A percentile compares a stretch with the other conserved stretches of the same genome.
phyloP scores from a whole-genome alignment of 2,329 filamentous ascomycete species.

The Fusarium sp. region DNA sequence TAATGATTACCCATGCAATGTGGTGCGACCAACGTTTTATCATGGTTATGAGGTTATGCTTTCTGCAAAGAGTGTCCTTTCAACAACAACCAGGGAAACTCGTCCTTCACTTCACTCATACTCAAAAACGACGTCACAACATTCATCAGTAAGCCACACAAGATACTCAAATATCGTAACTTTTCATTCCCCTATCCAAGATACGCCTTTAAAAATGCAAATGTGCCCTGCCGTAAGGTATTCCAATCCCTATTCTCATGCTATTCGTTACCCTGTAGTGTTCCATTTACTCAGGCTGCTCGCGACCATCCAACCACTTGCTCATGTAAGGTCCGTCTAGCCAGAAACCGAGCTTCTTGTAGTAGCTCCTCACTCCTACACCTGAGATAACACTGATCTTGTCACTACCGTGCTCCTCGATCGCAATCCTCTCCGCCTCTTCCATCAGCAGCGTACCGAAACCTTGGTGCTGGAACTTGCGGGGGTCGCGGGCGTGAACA shows the following conservation, averaged over 20 bases:
- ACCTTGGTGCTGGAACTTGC: constrained; percentile 98
- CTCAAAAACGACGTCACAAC: neutral
- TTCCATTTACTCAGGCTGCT: constrained; percentile 33
- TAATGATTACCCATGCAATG: neutral
- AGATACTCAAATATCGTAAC: constrained; percentile 1
- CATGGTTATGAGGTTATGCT: no score
- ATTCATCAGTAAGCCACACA: neutral
- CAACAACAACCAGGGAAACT: neutral
- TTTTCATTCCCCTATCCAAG: constrained; percentile 34
- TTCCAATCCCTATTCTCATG: constrained; percentile 29
- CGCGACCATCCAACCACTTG: constrained; percentile 70
- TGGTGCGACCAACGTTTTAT: no score
- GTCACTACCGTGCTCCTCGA: constrained; percentile 90
- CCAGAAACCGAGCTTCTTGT: constrained; percentile 91
- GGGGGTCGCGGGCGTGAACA: constrained; percentile 92
- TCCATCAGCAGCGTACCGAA: constrained; percentile 98
- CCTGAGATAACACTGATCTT: constrained; percentile 99
- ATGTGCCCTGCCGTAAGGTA: constrained; percentile 33
- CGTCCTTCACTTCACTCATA: neutral
- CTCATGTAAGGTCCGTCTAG: constrained; percentile 91
- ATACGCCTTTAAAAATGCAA: constrained; percentile 44
- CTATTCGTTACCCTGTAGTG: constrained; percentile 21
- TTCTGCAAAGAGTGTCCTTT: no score
- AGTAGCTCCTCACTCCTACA: constrained; percentile 95
- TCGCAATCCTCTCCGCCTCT: constrained; percentile 94